Percentiles rank a stretch among this genome's conserved stretches.
Conservation (phyloP, 139 green algal genomes). For the Tetradesmus obliquus region DNA sequence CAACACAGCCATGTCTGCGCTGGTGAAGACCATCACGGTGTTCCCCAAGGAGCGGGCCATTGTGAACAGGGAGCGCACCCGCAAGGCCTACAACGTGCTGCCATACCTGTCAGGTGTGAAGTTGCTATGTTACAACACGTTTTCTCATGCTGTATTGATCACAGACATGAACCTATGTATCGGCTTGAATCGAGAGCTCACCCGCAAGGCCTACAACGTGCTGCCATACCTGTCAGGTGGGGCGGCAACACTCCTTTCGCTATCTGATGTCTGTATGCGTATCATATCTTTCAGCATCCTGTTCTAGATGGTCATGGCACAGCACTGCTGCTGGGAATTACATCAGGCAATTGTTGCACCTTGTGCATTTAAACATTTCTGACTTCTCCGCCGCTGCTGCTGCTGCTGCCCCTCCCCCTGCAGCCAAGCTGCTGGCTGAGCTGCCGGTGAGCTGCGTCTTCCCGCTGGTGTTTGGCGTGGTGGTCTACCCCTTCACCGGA, state of each 20-base stretch:
- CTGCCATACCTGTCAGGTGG: conserved; percentile 50
- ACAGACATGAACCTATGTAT: background rate
- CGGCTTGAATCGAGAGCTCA: conserved; percentile 83
- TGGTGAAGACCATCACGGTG: conserved; percentile 92
- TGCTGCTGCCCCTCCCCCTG: conserved; percentile 35
- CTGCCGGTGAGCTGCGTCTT: conserved; percentile 86
- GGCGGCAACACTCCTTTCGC: too few species aligned
- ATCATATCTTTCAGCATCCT: too few species aligned
- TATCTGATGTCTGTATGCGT: too few species aligned
- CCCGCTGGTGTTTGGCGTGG: conserved; percentile 81
- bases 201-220: conserved; percentile 59
- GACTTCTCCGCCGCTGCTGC: background rate
- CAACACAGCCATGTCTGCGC: conserved; percentile 86
- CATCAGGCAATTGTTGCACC: background rate
- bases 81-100: conserved; percentile 56
- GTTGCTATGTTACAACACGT: background rate
- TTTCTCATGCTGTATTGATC: background rate
- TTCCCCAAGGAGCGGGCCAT: conserved; percentile 88
- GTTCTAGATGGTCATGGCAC: too few species aligned
- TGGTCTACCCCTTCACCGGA: conserved; percentile 88
- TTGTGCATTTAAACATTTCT: background rate
- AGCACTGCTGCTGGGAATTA: too few species aligned
- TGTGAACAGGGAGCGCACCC: conserved; percentile 83
- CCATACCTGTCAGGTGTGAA: conserved; percentile 49
- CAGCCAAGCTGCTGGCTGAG: conserved; percentile 92